Percentiles rank a stretch among this genome's conserved stretches.
phyloP scores from a whole-genome alignment of 306 rosid species.

The Rosa lucieae region DNA sequence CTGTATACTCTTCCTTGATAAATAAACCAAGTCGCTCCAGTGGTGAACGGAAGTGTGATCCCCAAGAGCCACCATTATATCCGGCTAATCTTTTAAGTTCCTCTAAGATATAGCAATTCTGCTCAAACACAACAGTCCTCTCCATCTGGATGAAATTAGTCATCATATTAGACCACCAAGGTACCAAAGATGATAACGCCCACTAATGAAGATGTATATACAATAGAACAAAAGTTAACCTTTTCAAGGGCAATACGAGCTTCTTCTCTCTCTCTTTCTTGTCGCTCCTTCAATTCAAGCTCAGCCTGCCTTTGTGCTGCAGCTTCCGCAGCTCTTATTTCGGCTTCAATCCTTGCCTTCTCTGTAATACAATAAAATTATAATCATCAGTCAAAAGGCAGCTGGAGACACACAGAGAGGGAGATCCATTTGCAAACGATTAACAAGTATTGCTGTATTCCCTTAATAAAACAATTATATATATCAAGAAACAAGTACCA shows the following conservation, averaged over 20 bases:
- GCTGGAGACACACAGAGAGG: background rate
- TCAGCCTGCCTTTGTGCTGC: conserved; percentile 53
- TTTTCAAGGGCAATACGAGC: conserved; percentile 67
- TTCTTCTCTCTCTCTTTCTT: conserved; percentile 82
- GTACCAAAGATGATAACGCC: background rate
- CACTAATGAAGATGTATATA: background rate
- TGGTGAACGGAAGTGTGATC: conserved; percentile 36
- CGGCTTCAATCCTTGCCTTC: conserved; percentile 75
- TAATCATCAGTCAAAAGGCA: background rate
- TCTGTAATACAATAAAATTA: conserved; percentile 36
- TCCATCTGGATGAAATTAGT: conserved; percentile 44
- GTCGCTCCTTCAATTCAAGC: conserved; percentile 50
- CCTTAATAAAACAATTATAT: background rate
- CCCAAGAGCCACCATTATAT: conserved; percentile 31
- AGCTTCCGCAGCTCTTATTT: conserved; percentile 69
- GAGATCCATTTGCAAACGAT: background rate
- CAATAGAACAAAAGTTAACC: conserved; percentile 37
- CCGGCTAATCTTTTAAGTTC: conserved; percentile 75
- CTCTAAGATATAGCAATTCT: conserved; percentile 49
- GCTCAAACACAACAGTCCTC: conserved; percentile 67
- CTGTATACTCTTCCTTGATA: conserved; percentile 58
- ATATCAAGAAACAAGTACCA: background rate
- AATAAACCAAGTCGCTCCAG: conserved; percentile 81
- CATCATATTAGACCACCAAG: background rate
- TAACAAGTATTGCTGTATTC: background rate